Conservation (phyloP, 2,329 filamentous ascomycete genomes). For the Fusarium keratoplasticum region DNA sequence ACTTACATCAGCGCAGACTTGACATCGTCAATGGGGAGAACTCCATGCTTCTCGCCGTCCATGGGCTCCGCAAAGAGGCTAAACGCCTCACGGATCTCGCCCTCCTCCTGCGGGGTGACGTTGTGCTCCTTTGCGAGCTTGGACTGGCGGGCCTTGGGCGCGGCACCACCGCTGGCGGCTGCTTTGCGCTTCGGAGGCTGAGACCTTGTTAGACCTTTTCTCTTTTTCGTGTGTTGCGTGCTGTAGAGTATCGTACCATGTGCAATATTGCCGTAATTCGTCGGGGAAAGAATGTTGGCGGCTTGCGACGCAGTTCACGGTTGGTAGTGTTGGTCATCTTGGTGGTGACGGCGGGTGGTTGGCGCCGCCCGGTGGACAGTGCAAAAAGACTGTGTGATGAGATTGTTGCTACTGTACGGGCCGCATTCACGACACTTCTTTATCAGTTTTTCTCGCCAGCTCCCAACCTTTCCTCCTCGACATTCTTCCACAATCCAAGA, state of each 20-base stretch:
- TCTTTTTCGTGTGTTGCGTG: not conserved
- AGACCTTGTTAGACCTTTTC: not conserved
- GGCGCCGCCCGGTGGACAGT: conserved; percentile 24
- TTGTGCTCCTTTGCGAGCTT: conserved; percentile 94
- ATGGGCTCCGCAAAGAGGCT: conserved; percentile 80
- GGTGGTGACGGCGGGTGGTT: conserved; percentile 20
- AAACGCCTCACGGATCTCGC: conserved; percentile 92
- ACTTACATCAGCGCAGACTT: conserved; percentile 78
- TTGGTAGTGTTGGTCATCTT: conserved; percentile 37
- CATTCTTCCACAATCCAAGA: conserved; percentile 8
- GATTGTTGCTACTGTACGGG: conserved; percentile 25
- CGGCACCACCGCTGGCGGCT: conserved; percentile 44
- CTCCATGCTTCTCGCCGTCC: conserved; percentile 78
- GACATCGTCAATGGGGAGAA: conserved; percentile 75
- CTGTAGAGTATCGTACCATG: conserved; percentile 21
- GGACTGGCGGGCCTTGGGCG: conserved; percentile 70
- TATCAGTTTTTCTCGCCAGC: conserved; percentile 21
- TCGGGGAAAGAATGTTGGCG: not conserved
- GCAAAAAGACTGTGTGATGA: accelerated
- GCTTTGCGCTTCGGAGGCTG: conserved; percentile 68
- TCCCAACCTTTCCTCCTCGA: not conserved
- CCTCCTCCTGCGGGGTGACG: conserved; percentile 84
- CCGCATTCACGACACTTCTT: conserved; percentile 5
- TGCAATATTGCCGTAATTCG: conserved; percentile 12
- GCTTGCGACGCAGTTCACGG: conserved; percentile 15